Percentiles rank a stretch among this genome's conserved stretches.
Evolutionary conservation across 2,329 filamentous ascomycete species (phyloP).

Genomic region (Cadophora sp.): DNA sequence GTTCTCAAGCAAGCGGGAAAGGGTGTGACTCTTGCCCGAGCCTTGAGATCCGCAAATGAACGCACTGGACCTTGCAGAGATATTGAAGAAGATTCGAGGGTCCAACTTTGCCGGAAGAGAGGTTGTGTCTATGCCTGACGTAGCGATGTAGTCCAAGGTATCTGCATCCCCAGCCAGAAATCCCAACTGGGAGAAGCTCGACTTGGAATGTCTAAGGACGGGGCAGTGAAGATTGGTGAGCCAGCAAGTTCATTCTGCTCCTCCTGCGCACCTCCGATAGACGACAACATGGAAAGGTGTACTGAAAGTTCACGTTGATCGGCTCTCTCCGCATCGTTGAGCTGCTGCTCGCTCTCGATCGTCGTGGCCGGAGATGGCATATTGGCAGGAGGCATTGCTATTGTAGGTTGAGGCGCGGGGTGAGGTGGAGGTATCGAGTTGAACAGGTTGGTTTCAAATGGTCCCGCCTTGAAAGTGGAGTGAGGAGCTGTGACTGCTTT

Average conservation of each 20-base stretch:
- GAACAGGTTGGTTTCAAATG: background rate
- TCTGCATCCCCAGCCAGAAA: conserved; percentile 35
- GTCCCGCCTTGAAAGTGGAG: background rate
- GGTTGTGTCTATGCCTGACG: background rate
- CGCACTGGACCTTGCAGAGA: conserved; percentile 60
- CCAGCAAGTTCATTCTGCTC: conserved; percentile 17
- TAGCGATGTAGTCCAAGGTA: background rate
- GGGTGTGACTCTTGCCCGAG: conserved; percentile 65
- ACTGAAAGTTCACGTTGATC: conserved; percentile 3
- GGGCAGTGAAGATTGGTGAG: conserved; percentile 34
- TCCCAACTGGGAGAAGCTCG: conserved; percentile 37
- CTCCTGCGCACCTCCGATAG: background rate
- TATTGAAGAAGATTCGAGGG: conserved; percentile 55
- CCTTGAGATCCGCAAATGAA: conserved; percentile 71
- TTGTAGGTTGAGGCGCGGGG: background rate
- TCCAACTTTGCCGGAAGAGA: conserved; percentile 28
- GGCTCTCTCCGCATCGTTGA: background rate
- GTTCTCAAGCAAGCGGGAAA: conserved; percentile 62
- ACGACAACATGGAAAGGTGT: conserved; percentile 16
- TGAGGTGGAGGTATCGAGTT: background rate
- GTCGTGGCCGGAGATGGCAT: background rate
- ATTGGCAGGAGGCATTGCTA: too few relatives aligned
- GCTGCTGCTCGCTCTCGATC: background rate
- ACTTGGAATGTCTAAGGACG: conserved; percentile 29
- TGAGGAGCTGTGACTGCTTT: background rate